Evolutionary conservation across 1,139 yeast species (phyloP).

Genomic region (Yamadazyma siamensis): DNA sequence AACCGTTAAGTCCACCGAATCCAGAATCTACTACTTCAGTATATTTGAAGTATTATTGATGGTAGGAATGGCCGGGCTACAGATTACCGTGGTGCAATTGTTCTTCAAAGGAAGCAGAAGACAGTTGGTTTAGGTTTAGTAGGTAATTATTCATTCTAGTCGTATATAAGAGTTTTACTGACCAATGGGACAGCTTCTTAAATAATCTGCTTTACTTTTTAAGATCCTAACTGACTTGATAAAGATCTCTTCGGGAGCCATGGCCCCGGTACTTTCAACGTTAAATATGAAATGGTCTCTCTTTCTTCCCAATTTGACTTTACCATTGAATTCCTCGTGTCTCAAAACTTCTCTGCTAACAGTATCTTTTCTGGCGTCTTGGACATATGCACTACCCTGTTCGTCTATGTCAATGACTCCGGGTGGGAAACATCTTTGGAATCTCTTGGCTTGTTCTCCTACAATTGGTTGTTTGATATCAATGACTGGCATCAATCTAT

Average conservation of each 20-base stretch:
- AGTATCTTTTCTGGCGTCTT: slow-evolving; percentile 90
- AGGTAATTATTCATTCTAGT: no score
- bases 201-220: slow-evolving; percentile 79
- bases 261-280: slow-evolving; percentile 93
- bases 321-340: slow-evolving; percentile 84
- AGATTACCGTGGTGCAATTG: slow-evolving; percentile 78
- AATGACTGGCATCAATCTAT: slow-evolving; percentile 89
- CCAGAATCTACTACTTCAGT: slow-evolving; percentile 84
- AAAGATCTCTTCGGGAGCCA: slow-evolving; percentile 94
- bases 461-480: slow-evolving; percentile 70
- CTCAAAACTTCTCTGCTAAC: slow-evolving; percentile 95
- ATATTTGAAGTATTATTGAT: slow-evolving; percentile 76
- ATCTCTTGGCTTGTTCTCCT: slow-evolving; percentile 74
- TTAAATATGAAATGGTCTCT: slow-evolving; percentile 93
- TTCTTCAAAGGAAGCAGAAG: slow-evolving; percentile 84
- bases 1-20: slow-evolving; percentile 84
- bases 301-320: slow-evolving; percentile 85
- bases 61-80: slow-evolving; percentile 83
- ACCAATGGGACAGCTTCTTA: slow-evolving; percentile 74
- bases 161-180: slow-evolving; percentile 39
- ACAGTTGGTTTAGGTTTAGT: slow-evolving; percentile 59
- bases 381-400: slow-evolving; percentile 71
- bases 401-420: slow-evolving; percentile 83
- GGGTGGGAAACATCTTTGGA: slow-evolving; percentile 86
- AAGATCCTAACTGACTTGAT: slow-evolving; percentile 83